Base-by-base conservation (phyloP, 1,139 yeast species). In the Yamadazyma mexicana region DNA sequence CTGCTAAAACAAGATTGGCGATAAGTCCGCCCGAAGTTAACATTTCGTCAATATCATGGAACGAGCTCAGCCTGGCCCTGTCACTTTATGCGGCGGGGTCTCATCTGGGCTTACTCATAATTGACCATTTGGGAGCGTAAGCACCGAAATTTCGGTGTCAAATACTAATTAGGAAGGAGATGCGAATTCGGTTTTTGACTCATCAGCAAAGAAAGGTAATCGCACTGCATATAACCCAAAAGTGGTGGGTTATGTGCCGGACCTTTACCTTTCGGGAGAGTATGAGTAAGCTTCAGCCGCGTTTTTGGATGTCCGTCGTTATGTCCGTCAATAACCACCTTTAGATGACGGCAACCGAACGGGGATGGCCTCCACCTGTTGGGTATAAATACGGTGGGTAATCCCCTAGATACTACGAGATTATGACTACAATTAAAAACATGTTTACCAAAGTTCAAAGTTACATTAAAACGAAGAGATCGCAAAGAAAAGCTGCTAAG, bases 11-110 rank as follows among this genome's bases (percentile, higher is more conserved):
- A 5, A 56, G 52, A 26, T 46, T 66, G 11, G 63, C 67, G 10
- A 58, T 77, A 2, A 76, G 72, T 43, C 84, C 88, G 3, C 68
- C 75, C 9, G 75, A 79, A 11, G 66, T 81, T 3, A 61, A 69
- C 16, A 65, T 87, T 4, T 73, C 83, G 0, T 56, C 79, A 5
- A 43, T 81, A 1, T 73, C 77, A 8, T 86, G 95, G 91, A 79
- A 79, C 51, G 85, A 79, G 40, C 71, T 68, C 36, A 46, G 59
- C 1, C 42, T 48, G 1, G 73, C 72, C 25, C 79, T 80, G n/a
- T 79, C 81, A 12, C 69, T 76, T 58, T 84, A 75, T 58, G 83
- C 83, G 3, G 82, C 83, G n/a, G 81, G 81, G 1, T 74, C 84
- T 12, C 74, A 77, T 5, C 66, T 79, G 3, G 97, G 96, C 0